phyloP scores from a whole-genome alignment of 257 asterid genomes.

The Solanum pinnatisectum region DNA sequence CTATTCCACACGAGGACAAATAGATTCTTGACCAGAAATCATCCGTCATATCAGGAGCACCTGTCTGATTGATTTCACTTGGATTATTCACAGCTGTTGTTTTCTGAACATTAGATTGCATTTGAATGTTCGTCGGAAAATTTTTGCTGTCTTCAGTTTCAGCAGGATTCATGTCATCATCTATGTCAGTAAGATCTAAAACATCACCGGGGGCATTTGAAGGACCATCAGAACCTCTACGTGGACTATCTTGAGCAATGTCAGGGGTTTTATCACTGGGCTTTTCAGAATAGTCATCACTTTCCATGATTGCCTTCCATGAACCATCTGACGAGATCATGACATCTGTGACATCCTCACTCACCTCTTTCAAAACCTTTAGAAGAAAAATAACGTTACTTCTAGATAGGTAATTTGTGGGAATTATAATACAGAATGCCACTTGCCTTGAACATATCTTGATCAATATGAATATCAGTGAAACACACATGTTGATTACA shows the following conservation, averaged over 20 bases:
- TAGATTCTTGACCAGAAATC: slow-evolving; percentile 47
- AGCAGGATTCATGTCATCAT: slow-evolving; percentile 26
- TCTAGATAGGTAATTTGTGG: background rate
- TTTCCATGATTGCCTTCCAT: slow-evolving; percentile 50
- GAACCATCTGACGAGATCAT: slow-evolving; percentile 72
- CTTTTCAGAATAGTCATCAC: slow-evolving; percentile 30
- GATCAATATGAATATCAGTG: slow-evolving; percentile 81
- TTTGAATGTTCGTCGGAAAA: slow-evolving; percentile 3
- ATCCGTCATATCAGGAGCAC: slow-evolving; percentile 7
- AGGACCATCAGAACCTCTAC: slow-evolving; percentile 15
- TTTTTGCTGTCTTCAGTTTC: slow-evolving; percentile 38
- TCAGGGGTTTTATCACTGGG: slow-evolving; percentile 23
- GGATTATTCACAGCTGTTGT: background rate
- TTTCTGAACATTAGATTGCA: slow-evolving; percentile 11
- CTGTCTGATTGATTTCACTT: slow-evolving; percentile 19
- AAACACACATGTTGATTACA: slow-evolving; percentile 77
- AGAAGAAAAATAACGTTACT: slow-evolving; percentile 5
- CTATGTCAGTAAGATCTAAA: slow-evolving; percentile 55
- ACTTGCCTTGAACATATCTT: slow-evolving; percentile 78
- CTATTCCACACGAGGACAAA: slow-evolving; percentile 28
- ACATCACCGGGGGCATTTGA: slow-evolving; percentile 15
- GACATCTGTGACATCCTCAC: slow-evolving; percentile 41
- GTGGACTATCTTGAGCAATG: slow-evolving; percentile 14
- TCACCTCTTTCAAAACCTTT: slow-evolving; percentile 67
- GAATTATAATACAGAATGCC: background rate